Base-by-base conservation (phyloP, 2,329 filamentous ascomycete species). In the Penicillium crustosum region DNA sequence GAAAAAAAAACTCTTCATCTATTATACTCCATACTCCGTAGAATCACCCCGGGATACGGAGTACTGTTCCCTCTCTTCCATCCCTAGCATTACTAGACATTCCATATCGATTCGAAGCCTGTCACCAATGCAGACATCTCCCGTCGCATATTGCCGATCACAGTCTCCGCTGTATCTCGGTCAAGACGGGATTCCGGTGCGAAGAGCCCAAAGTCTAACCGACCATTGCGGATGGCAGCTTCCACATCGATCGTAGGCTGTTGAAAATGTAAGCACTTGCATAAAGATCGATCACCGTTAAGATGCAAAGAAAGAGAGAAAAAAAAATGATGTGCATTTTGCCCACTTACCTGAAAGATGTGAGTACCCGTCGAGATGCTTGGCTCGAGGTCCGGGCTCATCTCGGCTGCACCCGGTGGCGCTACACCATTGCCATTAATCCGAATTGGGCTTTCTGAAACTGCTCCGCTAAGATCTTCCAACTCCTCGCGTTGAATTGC, bases 221-320 rank as follows among this genome's bases (percentile, higher is more conserved):
- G 45, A 27, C 51, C 63, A 7, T 66, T 53, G 38, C 65, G 65
- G 38, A 67, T 59, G 12, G 65, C 65, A 4, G 65, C 65, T 51
- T 67, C 65, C 29, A 67, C 63, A 35, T 67, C 65, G 21, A 67
- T 61, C 41, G 64, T 67, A 58, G 65, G 61, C 65, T 67, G 56
- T 59, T 55, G 35, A 54, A 50, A 48, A 45, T 33, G 45, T 59
- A 60, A 64, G 47, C 47, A 62, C 54, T 53, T 56, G 55, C 53
- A 58, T 63, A 60, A 64, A 53, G 33, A 44, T 55, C 25, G 21
- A 21, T 61, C n/a, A 21, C 58, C 33, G 42, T 19, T 41, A 15
- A 15, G 5, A 36, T 17, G 31, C 53, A 15, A 27, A 43, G 31
- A 33, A 33, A 15, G 5, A 31, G 12, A 25, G 25, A 31, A 31